Evolutionary conservation across 306 rosid species (phyloP), one percentile per base, ranked within the genome.

Genomic region (cucumber (Cucumis sativus)): DNA sequence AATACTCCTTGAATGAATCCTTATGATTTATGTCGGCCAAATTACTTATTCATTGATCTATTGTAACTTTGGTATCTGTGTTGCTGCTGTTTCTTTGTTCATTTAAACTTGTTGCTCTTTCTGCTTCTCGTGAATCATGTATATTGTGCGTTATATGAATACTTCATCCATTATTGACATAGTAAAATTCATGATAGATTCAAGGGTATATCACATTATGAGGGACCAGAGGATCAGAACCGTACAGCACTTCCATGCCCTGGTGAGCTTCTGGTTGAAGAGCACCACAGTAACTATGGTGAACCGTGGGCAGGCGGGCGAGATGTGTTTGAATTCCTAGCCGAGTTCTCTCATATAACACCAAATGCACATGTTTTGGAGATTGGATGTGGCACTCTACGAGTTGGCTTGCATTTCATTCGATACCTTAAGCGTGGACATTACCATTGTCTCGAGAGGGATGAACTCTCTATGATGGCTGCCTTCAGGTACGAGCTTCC

Each of bases 271-370:
- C 91, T 91, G 9, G 97, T 92, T 15, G 98, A 93, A 82, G 88
- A 93, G 89, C 97, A 91, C 79, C 98, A 91, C 78, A 93, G 97
- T 86, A 93, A 93, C 87, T 91, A 93, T 14, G 98, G 97, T 3
- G 98, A 93, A 78, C 97, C 98, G 20, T 93, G 97, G 98, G 98
- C 98, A 10, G 97, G 98, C 6, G 98, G 97, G 79, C 84, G 98
- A 66, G 98, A 91, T 40, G 96, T 91, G 55, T 89, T 87, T 79
- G 98, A 91, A 84, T 93, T 91, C 82, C 92, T 93, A 54, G 97
- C 92, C 18, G 84, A 88, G 76, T 77, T 92, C 52, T 37, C 84
- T 79, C 85, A 86, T 59, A 88, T 93, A 71, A 88, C 28, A 76
- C 91, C 93, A 3, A 79, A 87, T 52, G 89, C 91, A 0, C 80